phyloP scores from a whole-genome alignment of 2,329 filamentous ascomycete genomes.

The Sclerotiophoma versabilis region DNA sequence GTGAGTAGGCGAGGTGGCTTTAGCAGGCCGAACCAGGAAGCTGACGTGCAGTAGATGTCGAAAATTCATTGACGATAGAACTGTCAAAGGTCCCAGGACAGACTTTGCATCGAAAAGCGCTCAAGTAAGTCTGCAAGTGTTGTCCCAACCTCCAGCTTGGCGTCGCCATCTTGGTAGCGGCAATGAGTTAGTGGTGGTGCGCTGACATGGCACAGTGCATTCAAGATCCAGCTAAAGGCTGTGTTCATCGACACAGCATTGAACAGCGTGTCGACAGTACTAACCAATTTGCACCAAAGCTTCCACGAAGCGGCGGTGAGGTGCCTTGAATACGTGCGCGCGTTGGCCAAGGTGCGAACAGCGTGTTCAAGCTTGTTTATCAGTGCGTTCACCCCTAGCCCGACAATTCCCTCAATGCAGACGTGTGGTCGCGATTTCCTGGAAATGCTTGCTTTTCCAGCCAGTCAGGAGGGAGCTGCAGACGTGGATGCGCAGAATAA shows the following conservation, averaged over 20 bases:
- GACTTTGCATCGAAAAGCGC: slow-evolving; percentile 79
- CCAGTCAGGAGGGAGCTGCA: slow-evolving; percentile 19
- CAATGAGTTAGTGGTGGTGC: neutral
- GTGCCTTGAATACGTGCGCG: slow-evolving; percentile 66
- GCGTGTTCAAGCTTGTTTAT: slow-evolving; percentile 68
- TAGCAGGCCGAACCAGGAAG: neutral
- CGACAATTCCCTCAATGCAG: slow-evolving; percentile 10
- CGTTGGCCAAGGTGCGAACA: slow-evolving; percentile 64
- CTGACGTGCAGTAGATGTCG: slow-evolving; percentile 56
- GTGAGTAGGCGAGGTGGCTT: slow-evolving; percentile 48
- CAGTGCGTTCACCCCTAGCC: slow-evolving; percentile 50
- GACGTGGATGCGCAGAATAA: slow-evolving; percentile 19
- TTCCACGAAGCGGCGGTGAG: slow-evolving; percentile 83
- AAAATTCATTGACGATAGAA: slow-evolving; percentile 81
- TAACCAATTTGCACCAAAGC: slow-evolving; percentile 76
- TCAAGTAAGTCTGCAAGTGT: slow-evolving; percentile 60
- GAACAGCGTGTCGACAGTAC: slow-evolving; percentile 73
- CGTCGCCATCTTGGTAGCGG: neutral
- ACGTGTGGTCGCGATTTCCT: slow-evolving; percentile 16
- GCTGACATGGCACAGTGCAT: slow-evolving; percentile 55
- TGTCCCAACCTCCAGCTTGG: neutral
- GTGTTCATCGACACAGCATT: slow-evolving; percentile 84
- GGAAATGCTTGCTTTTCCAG: slow-evolving; percentile 19
- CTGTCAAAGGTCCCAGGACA: slow-evolving; percentile 74
- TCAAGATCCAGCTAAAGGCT: slow-evolving; percentile 84